A percentile compares a stretch with the other conserved stretches of the same genome.
Evolutionary conservation across 2,329 filamentous ascomycete species (phyloP).

Genomic region (Fusarium heterosporum): DNA sequence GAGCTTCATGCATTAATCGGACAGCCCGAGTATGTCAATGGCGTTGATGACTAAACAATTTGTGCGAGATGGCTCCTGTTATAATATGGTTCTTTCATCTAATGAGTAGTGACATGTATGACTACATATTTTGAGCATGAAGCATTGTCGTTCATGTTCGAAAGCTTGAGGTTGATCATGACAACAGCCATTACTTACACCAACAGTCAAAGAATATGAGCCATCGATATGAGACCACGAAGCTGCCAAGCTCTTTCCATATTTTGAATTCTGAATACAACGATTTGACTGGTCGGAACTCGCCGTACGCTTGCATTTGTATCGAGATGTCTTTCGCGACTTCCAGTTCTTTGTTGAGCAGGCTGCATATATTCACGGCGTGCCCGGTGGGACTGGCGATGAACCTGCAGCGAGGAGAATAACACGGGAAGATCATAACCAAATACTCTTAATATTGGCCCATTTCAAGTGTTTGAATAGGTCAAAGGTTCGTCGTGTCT

Average conservation of each 20-base stretch:
- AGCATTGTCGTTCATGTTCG: neutral
- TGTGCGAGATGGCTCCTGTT: neutral
- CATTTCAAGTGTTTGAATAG: neutral
- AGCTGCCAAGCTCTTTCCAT: neutral
- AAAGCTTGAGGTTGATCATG: neutral
- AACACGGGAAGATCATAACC: neutral
- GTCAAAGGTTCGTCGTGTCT: neutral
- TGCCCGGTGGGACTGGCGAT: neutral
- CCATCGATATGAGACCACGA: neutral
- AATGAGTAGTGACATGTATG: neutral
- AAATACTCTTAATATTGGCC: neutral
- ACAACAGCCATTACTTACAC: conserved; percentile 1
- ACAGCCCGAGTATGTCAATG: conserved; percentile 27
- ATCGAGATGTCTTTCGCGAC: neutral
- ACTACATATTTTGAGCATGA: neutral
- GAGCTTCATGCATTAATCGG: conserved; percentile 15
- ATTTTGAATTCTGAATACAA: neutral
- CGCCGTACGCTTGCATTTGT: neutral
- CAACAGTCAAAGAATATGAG: conserved; percentile 13
- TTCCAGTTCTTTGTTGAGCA: neutral
- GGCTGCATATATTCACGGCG: neutral
- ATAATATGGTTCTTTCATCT: neutral
- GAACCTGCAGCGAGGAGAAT: neutral
- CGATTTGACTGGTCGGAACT: neutral
- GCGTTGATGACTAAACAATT: neutral